Percentiles rank a stretch among this genome's conserved stretches.
These are phyloP conservation scores for Papiliotrema terrestris DNA, from an alignment of 1,284 basidiomycete genomes.

Conservation along the genomic window DNA sequence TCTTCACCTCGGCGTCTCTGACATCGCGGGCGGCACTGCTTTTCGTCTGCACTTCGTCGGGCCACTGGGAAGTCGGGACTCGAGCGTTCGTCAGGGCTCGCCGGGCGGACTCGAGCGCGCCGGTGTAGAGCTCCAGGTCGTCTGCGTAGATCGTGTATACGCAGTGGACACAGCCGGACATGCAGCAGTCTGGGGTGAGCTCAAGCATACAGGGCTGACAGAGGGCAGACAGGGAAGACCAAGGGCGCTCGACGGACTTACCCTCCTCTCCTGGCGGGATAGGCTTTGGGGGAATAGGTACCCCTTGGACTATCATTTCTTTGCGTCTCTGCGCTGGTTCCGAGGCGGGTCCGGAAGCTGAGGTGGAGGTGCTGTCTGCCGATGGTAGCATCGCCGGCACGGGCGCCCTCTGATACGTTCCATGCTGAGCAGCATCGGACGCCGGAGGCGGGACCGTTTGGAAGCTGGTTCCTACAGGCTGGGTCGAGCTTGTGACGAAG, in stretches of 20 bases:
- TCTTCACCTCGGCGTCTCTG: slow-evolving; percentile 5
- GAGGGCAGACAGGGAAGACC: too few relatives aligned
- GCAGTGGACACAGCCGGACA: slow-evolving; percentile 85
- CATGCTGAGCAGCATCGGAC: not conserved
- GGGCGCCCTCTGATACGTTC: not conserved
- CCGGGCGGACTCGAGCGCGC: slow-evolving; percentile 57
- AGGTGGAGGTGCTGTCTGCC: not conserved
- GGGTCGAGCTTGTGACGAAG: not conserved
- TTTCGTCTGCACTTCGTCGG: slow-evolving; percentile 44
- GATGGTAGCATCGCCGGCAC: slow-evolving; percentile 15
- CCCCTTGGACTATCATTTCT: slow-evolving; percentile 30
- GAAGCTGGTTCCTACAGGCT: slow-evolving; percentile 1
- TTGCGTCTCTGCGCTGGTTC: not conserved
- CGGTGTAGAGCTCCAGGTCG: slow-evolving; percentile 63
- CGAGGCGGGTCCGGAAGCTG: not conserved
- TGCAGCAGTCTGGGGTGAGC: slow-evolving; percentile 69
- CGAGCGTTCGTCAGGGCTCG: slow-evolving; percentile 53
- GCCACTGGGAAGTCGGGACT: slow-evolving; percentile 66
- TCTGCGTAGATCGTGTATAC: slow-evolving; percentile 84
- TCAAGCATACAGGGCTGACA: not conserved
- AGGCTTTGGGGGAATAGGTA: slow-evolving; percentile 37
- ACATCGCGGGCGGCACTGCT: slow-evolving; percentile 7
- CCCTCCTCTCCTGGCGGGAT: slow-evolving; percentile 40
- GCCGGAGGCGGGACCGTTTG: slow-evolving; percentile 1
- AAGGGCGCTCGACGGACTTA: too few relatives aligned